Evolutionary conservation across 257 asterid species (phyloP), one percentile per base, ranked within the genome.

Genomic region (Primulina eburnea): DNA sequence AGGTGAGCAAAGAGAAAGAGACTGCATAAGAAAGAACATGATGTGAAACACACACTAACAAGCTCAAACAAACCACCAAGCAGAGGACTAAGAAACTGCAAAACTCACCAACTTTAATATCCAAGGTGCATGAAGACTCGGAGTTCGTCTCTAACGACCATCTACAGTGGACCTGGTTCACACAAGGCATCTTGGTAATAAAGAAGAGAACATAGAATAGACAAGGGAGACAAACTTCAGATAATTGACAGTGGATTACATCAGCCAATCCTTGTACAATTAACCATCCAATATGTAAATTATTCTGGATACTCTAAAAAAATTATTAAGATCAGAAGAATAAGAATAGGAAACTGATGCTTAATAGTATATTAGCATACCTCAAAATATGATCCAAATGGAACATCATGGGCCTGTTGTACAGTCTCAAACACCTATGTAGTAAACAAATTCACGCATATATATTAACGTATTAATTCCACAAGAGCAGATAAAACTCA

Each of bases 331-430:
- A 59, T 14, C 43, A 64, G 43, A 69, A 32, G 37, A 34, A 71
- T 59, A 55, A 40, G 59, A 65, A 68, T 21, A 60, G 11, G 64
- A 35, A 69, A 76, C 47, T 52, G 71, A 57, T n/a, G 78, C 67
- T 33, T 60, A 63, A 53, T 65, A 63, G 76, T 62, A 60, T 70
- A 60, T 70, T 64, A 61, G 47, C 69, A 65, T 80, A 90, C 98
- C 97, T 92, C 97, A 76, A 92, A 92, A 75, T 73, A 92, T 32
- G 98, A 87, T 21, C 97, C 97, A 74, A 92, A 92, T n/a, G 98
- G 97, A 74, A 92, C 96, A 73, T 89, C 97, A 80, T 87, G 94
- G 18, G 98, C 87, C 85, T 88, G 93, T 72, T 88, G 97, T 80
- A 82, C 77, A 40, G 90, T 87, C 89, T 92, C 98, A 76, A 92